Evolutionary conservation across 192 early-diverging fungal genomes (phyloP).

Genomic region (Gaertneriomyces sp.): DNA sequence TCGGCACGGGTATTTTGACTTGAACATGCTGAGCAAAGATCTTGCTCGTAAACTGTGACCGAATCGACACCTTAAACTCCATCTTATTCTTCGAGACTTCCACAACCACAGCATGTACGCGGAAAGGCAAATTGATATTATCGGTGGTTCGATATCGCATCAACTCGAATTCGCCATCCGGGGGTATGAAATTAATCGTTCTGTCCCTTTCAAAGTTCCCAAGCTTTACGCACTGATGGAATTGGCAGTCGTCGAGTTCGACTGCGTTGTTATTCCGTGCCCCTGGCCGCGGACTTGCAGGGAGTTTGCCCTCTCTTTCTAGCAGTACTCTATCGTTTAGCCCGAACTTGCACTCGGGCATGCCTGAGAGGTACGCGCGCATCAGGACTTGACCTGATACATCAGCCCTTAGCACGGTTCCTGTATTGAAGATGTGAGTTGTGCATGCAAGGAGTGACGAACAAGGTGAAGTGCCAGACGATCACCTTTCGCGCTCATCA

Average conservation of each 20-base stretch:
- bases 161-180: constrained; percentile 94
- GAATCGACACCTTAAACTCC: constrained; percentile 87
- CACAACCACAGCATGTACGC: constrained; percentile 86
- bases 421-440: constrained; percentile 3
- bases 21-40: constrained; percentile 86
- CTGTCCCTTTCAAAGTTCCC: constrained; percentile 88
- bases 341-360: constrained; percentile 96
- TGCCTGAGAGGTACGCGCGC: constrained; percentile 93
- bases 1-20: constrained; percentile 85
- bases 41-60: constrained; percentile 85
- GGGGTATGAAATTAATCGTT: constrained; percentile 96
- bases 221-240: constrained; percentile 97
- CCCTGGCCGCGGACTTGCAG: constrained; percentile 10
- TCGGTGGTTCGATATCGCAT: constrained; percentile 94
- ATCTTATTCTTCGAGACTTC: constrained; percentile 76
- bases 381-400: constrained; percentile 88
- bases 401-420: constrained; percentile 80
- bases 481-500: constrained; percentile 76
- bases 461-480: no score
- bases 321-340: constrained; percentile 91
- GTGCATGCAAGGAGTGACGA: neutral
- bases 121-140: constrained; percentile 93
- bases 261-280: constrained; percentile 44
- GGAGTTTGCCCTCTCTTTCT: constrained; percentile 64
- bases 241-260: constrained; percentile 95